Base-by-base conservation (phyloP, 177 flowering plant species). In the Tripterygium wilfordii region DNA sequence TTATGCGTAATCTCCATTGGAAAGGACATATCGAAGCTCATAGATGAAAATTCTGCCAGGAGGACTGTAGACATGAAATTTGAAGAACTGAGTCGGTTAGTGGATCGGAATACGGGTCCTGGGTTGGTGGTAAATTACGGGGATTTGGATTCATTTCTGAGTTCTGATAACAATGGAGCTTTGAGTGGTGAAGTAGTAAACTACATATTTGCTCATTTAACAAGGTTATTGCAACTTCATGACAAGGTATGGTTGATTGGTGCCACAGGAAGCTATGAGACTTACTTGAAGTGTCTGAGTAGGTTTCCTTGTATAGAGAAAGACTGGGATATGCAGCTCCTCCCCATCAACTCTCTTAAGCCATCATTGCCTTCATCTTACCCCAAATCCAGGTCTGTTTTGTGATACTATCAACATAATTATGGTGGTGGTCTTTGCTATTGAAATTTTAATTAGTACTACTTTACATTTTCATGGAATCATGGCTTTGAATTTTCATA, bases 251-350 rank as follows among this genome's bases (percentile, higher is more conserved):
- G 97, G 94, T 49, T 89, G 47, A 71, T 89, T 1, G 96, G 92
- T 4, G 55, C 72, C 0, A 67, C 75, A 0, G 67, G 72, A 8
- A 74, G 57, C 48, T 72, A 82, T 36, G 86, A 84, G 68, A 70
- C 52, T 15, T 89, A 81, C 49, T 59, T 66, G 67, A 76, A 72
- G 67, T 78, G 84, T 36, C 24, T 82, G 23, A 59, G 45, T 10
- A 63, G 57, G 44, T 83, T 75, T 64, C 95, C 97, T 1, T 67
- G 77, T 0, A 64, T 76, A 29, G 92, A 84, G 49, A 79, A 75
- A 51, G 97, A 92, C 15, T 89, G 91, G 99, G 89, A 89, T 56
- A 51, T 90, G 64, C 88, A 87, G 63, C 66, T 81, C 56, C 57
- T 92, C 30, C 88, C 87, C 25, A 81, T 89, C 52, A 74, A 84